Conservation (phyloP, 495 filamentous ascomycete species). For the Tuber melanosporum region DNA sequence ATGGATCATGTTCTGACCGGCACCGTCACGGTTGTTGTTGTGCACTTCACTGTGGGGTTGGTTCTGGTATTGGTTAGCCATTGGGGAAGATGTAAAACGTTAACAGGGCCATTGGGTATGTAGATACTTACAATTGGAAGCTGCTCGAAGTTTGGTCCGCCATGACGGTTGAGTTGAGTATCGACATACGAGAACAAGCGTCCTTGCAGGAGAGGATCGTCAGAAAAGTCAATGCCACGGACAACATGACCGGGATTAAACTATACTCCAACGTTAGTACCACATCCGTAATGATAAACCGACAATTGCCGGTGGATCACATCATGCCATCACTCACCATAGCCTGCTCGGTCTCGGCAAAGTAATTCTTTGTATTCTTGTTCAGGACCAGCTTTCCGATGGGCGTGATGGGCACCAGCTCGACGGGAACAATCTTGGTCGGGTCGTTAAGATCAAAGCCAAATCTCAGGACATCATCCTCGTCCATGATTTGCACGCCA, state of each 20-base stretch:
- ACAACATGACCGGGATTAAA: constrained; percentile 59
- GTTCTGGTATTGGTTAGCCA: constrained; percentile 45
- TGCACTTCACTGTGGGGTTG: constrained; percentile 57
- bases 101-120: background rate
- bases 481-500: constrained; percentile 67
- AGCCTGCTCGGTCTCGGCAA: constrained; percentile 69
- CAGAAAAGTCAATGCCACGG: constrained; percentile 64
- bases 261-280: constrained; percentile 30
- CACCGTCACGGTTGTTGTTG: constrained; percentile 68
- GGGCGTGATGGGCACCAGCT: constrained; percentile 59
- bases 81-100: background rate
- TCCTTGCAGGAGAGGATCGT: constrained; percentile 67
- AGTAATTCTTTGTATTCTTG: constrained; percentile 68
- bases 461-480: constrained; percentile 57
- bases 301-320: background rate
- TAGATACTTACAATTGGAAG: constrained; percentile 51
- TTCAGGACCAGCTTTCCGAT: constrained; percentile 64
- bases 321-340: constrained; percentile 49
- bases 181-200: constrained; percentile 71
- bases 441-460: constrained; percentile 69
- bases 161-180: constrained; percentile 65
- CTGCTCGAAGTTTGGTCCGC: constrained; percentile 70
- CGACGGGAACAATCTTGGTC: constrained; percentile 70
- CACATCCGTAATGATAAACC: background rate
- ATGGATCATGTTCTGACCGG: constrained; percentile 52